A percentile compares a stretch with the other conserved stretches of the same genome.
These are phyloP conservation scores for Setomelanomma holmii DNA, from an alignment of 2,329 filamentous ascomycete genomes.

Conservation along the genomic window DNA sequence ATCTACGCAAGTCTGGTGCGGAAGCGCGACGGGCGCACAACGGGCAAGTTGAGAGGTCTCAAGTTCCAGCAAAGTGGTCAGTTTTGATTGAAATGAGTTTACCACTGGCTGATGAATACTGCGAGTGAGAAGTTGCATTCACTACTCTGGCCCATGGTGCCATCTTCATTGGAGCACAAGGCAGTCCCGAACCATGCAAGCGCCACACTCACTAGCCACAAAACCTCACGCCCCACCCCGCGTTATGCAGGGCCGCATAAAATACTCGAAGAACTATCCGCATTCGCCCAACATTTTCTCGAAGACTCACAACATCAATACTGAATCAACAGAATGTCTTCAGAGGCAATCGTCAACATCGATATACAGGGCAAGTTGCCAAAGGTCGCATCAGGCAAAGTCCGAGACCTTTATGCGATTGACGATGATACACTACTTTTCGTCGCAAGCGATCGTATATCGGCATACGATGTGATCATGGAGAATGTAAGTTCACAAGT, in stretches of 20 bases:
- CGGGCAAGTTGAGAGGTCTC: not conserved
- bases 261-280: conserved; percentile 17
- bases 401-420: conserved; percentile 80
- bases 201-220: conserved; percentile 8
- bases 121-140: too few relatives aligned
- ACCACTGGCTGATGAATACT: too few relatives aligned
- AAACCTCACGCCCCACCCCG: conserved; percentile 10
- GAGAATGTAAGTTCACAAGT: conserved; percentile 64
- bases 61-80: too few relatives aligned
- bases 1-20: conserved; percentile 12
- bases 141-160: too few relatives aligned
- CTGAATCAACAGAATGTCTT: conserved; percentile 31
- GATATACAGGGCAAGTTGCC: conserved; percentile 48
- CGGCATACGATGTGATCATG: conserved; percentile 93
- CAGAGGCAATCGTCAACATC: conserved; percentile 35
- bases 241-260: conserved; percentile 25
- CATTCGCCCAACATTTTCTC: not conserved
- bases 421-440: conserved; percentile 77
- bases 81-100: too few relatives aligned
- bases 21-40: too few relatives aligned
- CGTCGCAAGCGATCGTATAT: conserved; percentile 87
- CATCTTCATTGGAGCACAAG: too few relatives aligned
- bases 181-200: not conserved
- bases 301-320: conserved; percentile 12
- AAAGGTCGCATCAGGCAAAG: conserved; percentile 71